These are phyloP conservation scores for Lodderomyces metapsilosis DNA, from an alignment of 1,139 yeast species.

Conservation along the genomic window DNA sequence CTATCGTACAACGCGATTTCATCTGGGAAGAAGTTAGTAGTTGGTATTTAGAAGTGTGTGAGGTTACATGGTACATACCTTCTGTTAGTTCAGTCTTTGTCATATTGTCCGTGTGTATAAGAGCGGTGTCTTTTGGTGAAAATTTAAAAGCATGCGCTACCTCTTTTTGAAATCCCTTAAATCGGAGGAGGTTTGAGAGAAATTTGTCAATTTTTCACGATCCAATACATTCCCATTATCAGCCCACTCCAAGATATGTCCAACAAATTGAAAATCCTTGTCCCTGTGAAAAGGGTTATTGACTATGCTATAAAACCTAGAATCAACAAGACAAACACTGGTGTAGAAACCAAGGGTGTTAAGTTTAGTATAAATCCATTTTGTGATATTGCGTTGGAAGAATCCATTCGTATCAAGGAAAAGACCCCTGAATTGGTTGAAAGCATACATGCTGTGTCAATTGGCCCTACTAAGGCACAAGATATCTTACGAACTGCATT, in stretches of 20 bases:
- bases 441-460: slow-evolving; percentile 84
- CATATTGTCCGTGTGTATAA: too few species aligned
- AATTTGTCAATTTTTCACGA: neutral
- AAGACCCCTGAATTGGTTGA: slow-evolving; percentile 71
- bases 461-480: slow-evolving; percentile 85
- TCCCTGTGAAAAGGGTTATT: slow-evolving; percentile 92
- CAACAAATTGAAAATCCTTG: slow-evolving; percentile 69
- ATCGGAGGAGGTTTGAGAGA: neutral
- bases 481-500: slow-evolving; percentile 86
- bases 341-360: slow-evolving; percentile 86
- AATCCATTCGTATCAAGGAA: slow-evolving; percentile 78
- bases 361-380: slow-evolving; percentile 95
- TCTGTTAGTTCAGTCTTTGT: slow-evolving; percentile 12
- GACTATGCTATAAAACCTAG: slow-evolving; percentile 94
- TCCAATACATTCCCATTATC: neutral
- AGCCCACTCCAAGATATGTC: slow-evolving; percentile 35
- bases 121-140: too few species aligned
- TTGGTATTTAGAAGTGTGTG: neutral
- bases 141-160: too few species aligned
- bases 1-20: slow-evolving; percentile 93
- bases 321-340: slow-evolving; percentile 81
- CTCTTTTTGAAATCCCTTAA: neutral
- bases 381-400: slow-evolving; percentile 95
- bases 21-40: slow-evolving; percentile 32
- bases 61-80: slow-evolving; percentile 10